Evolutionary conservation across 2,329 filamentous ascomycete species (phyloP), one percentile per base, ranked within the genome.

Genomic region (Lachnum nothofagi): DNA sequence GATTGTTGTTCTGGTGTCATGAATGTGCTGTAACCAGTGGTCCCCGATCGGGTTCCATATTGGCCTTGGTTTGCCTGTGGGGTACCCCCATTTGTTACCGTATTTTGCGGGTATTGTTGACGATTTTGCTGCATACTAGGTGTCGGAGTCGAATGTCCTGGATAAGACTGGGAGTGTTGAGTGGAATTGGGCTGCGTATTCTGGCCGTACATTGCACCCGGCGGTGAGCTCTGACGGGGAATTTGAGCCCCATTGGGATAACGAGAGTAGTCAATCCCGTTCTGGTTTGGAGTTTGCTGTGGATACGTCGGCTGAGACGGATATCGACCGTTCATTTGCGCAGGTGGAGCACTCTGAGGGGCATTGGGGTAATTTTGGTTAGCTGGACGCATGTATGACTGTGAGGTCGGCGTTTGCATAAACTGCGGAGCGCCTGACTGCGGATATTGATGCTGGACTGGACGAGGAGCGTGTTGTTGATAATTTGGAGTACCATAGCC

Each of bases 1-100:
- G 61, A 56, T 40, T 69, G 67, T 46, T 68, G 56, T 46, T 61
- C 61, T 16, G 55, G 51, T 16, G 61, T 67, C 58, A 68, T 59
- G 46, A 63, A 60, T 9, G 57, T 61, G 51, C 56, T 55, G 37
- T 57, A 59, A 40, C 51, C 52, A 19, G 50, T 54, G n/a, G 51
- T 39, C 14, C 49, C 47, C 19, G 47, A 46, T 22, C 51, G 52
- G 37, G 51, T 48, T 25, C 48, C 31, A 22, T 48, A 46, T 31
- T 53, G 56, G 19, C 58, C 54, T 39, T 58, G 56, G 35, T 53
- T 43, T 34, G 58, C 42, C 44, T 52, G 57, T 31, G 58, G 40
- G 25, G 57, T 46, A 6, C 51, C 39, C n/a, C 59, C 58, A 48
- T 63, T 64, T 38, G 59, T 58, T 37, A 56, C 49, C 9, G 48